Evolutionary conservation across 2,329 filamentous ascomycete species (phyloP).

Genomic region (Beauveria bassiana): DNA sequence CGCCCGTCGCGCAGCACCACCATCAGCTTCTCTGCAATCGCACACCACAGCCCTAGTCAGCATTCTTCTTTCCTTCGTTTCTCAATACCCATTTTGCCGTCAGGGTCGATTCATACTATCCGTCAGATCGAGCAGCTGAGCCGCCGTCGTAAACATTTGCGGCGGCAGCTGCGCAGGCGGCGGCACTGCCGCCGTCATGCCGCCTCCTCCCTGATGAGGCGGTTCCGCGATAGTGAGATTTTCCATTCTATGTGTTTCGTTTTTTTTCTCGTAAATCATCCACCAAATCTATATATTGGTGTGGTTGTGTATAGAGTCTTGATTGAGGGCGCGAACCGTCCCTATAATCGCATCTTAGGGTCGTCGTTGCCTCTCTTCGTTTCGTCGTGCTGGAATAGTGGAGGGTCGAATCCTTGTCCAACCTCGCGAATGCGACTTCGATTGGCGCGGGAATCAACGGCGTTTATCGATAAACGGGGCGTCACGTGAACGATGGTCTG

Average conservation of each 20-base stretch:
- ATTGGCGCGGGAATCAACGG: background rate
- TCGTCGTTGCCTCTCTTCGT: background rate
- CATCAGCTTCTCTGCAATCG: conserved; percentile 76
- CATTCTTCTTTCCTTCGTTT: background rate
- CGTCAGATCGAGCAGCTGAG: conserved; percentile 89
- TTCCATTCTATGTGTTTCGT: conserved; percentile 32
- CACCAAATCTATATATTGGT: too few relatives aligned
- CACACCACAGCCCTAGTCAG: conserved; percentile 19
- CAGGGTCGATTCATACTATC: conserved; percentile 63
- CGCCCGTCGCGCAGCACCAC: conserved; percentile 85
- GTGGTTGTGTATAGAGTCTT: background rate
- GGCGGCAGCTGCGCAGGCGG: conserved; percentile 63
- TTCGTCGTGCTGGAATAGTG: background rate
- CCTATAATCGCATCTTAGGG: conserved; percentile 7
- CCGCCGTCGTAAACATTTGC: conserved; percentile 98
- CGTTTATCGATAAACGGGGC: background rate
- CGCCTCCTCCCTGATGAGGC: conserved; percentile 30
- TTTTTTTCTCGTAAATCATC: background rate
- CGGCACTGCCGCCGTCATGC: conserved; percentile 26
- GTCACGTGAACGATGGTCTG: background rate
- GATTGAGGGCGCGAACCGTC: background rate
- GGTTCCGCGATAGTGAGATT: conserved; percentile 43
- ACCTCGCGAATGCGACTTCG: background rate
- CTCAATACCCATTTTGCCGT: too few relatives aligned
- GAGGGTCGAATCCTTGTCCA: background rate